Percentiles rank a stretch among this genome's conserved stretches.
These are phyloP conservation scores for Talaromyces sp. DNA, from an alignment of 2,329 filamentous ascomycete species.

Conservation along the genomic window DNA sequence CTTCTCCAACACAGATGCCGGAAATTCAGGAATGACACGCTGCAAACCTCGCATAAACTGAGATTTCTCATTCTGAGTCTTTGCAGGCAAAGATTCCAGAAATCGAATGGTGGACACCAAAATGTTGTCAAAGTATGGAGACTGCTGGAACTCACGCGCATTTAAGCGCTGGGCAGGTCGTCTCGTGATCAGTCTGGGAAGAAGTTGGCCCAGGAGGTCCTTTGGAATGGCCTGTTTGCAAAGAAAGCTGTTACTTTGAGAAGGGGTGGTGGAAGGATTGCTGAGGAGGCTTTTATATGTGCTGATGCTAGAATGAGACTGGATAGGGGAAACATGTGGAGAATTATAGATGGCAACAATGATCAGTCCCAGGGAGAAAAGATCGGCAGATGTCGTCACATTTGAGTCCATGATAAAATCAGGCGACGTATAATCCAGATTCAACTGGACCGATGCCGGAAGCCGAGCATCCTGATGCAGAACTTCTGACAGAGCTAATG, in stretches of 20 bases:
- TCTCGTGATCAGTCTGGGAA: conserved; percentile 81
- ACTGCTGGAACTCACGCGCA: conserved; percentile 87
- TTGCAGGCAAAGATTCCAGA: conserved; percentile 81
- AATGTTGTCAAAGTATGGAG: conserved; percentile 94
- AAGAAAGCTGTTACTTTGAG: conserved; percentile 75
- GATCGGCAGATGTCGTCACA: conserved; percentile 75
- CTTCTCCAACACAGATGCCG: conserved; percentile 87
- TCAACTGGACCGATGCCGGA: conserved; percentile 75
- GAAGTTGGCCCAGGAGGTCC: conserved; percentile 66
- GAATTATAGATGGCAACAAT: conserved; percentile 89
- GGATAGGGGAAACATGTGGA: conserved; percentile 82
- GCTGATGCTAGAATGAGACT: conserved; percentile 72
- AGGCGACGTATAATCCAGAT: conserved; percentile 88
- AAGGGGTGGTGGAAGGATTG: conserved; percentile 72
- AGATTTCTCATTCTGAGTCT: conserved; percentile 83
- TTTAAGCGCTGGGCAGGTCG: conserved; percentile 81
- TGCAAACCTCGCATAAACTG: conserved; percentile 85
- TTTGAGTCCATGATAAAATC: conserved; percentile 92
- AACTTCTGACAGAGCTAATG: conserved; percentile 75
- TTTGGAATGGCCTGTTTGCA: conserved; percentile 72
- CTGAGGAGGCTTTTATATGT: conserved; percentile 81
- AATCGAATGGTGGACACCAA: conserved; percentile 95
- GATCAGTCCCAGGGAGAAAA: conserved; percentile 87
- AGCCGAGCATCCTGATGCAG: conserved; percentile 80
- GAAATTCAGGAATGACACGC: conserved; percentile 85